These are phyloP conservation scores for Rhizopogon parksii DNA, from an alignment of 1,284 basidiomycete genomes.

Conservation along the genomic window DNA sequence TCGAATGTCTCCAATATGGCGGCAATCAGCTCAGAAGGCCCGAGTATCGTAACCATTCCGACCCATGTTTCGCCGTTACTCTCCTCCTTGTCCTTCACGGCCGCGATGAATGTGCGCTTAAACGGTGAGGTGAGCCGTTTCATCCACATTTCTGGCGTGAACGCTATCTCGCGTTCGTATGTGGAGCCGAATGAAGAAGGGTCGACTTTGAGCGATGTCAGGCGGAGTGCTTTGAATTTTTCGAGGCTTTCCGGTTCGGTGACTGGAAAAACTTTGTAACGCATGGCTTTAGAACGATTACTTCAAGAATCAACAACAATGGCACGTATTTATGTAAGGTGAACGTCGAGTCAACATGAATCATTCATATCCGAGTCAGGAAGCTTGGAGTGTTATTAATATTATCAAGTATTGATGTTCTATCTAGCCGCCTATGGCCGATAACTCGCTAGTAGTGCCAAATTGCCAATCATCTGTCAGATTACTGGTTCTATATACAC, in stretches of 20 bases:
- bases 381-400: neutral
- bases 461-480: too few species aligned
- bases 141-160: slow-evolving; percentile 29
- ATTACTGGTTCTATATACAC: too few species aligned
- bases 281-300: neutral
- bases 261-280: slow-evolving; percentile 16
- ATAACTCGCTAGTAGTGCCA: too few species aligned
- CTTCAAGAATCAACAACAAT: too few species aligned
- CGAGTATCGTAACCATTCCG: slow-evolving; percentile 26
- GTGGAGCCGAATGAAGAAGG: slow-evolving; percentile 31
- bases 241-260: slow-evolving; percentile 14
- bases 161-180: slow-evolving; percentile 26
- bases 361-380: neutral
- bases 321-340: neutral
- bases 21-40: slow-evolving; percentile 20
- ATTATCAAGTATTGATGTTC: neutral
- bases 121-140: slow-evolving; percentile 22
- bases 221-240: slow-evolving; percentile 27
- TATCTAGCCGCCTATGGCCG: too few species aligned
- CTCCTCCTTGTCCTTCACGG: neutral
- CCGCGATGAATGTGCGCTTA: slow-evolving; percentile 25
- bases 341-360: neutral
- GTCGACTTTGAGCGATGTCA: slow-evolving; percentile 29
- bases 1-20: slow-evolving; percentile 10
- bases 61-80: slow-evolving; percentile 21